Percentiles rank a stretch among this genome's conserved stretches.
Conservation (phyloP, 805 yeast genomes). For the Candida pseudofarinosa region DNA sequence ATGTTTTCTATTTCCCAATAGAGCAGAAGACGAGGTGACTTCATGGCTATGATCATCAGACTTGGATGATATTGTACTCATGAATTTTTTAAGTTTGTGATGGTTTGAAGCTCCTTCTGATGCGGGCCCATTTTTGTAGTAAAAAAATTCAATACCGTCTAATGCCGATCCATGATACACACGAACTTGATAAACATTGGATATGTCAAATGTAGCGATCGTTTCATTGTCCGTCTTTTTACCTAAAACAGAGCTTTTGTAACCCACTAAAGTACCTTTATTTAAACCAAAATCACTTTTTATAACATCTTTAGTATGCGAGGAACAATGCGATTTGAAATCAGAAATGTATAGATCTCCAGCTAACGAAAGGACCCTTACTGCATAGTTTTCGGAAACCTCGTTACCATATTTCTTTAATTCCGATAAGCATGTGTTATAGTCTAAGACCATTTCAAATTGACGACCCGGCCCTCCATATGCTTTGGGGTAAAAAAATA, state of each 20-base stretch:
- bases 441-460: conserved; percentile 44
- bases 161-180: conserved; percentile 73
- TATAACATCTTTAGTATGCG: conserved; percentile 16
- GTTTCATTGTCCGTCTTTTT: conserved; percentile 17
- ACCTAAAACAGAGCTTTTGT: conserved; percentile 36
- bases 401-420: conserved; percentile 23
- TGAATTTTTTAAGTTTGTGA: conserved; percentile 4
- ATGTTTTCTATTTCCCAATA: conserved; percentile 51
- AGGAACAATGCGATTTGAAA: conserved; percentile 31
- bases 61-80: not conserved
- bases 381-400: conserved; percentile 33
- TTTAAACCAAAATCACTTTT: conserved; percentile 40
- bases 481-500: conserved; percentile 56
- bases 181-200: conserved; percentile 47
- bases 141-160: conserved; percentile 68
- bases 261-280: conserved; percentile 35
- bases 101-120: conserved; percentile 3
- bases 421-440: conserved; percentile 32
- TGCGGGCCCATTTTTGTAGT: not conserved
- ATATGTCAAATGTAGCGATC: conserved; percentile 32
- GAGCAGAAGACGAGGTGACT: conserved; percentile 3
- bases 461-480: conserved; percentile 63
- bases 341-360: conserved; percentile 57
- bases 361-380: conserved; percentile 57
- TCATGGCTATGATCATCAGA: not conserved